Evolutionary conservation across 2,329 filamentous ascomycete genomes (phyloP).

Genomic region (Claviceps fusiformis): DNA sequence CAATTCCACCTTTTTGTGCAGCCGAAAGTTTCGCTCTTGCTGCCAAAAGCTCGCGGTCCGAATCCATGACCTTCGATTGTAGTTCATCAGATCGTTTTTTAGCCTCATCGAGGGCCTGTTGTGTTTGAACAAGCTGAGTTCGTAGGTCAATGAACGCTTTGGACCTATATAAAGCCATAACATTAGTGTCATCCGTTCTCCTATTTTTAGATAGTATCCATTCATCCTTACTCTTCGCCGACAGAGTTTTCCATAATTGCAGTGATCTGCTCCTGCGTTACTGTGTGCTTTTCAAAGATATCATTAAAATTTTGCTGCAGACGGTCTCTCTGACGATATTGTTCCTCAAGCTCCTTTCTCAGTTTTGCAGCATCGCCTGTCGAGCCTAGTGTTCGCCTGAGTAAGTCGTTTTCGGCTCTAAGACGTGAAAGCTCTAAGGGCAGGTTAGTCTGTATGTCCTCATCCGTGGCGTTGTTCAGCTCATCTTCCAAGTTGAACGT

Average conservation of each 20-base stretch:
- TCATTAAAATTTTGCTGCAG: constrained; percentile 42
- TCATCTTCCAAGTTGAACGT: constrained; percentile 45
- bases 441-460: constrained; percentile 25
- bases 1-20: constrained; percentile 38
- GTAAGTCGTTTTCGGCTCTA: constrained; percentile 46
- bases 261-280: constrained; percentile 44
- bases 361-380: constrained; percentile 41
- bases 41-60: constrained; percentile 40
- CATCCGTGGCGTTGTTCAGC: constrained; percentile 34
- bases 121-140: constrained; percentile 29
- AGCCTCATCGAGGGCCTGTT: constrained; percentile 33
- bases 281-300: constrained; percentile 43
- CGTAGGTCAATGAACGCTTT: constrained; percentile 39
- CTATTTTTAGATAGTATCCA: neutral
- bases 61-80: constrained; percentile 35
- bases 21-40: constrained; percentile 40
- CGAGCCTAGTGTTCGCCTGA: constrained; percentile 40
- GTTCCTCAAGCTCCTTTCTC: constrained; percentile 41
- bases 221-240: constrained; percentile 41
- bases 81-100: constrained; percentile 30
- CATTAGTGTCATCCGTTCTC: neutral
- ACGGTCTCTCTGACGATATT: constrained; percentile 34
- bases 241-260: constrained; percentile 36
- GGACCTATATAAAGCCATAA: constrained; percentile 35
- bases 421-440: constrained; percentile 42